These are phyloP conservation scores for Cephalotrichum gorgonifer DNA, from an alignment of 2,329 filamentous ascomycete genomes.

Conservation along the genomic window DNA sequence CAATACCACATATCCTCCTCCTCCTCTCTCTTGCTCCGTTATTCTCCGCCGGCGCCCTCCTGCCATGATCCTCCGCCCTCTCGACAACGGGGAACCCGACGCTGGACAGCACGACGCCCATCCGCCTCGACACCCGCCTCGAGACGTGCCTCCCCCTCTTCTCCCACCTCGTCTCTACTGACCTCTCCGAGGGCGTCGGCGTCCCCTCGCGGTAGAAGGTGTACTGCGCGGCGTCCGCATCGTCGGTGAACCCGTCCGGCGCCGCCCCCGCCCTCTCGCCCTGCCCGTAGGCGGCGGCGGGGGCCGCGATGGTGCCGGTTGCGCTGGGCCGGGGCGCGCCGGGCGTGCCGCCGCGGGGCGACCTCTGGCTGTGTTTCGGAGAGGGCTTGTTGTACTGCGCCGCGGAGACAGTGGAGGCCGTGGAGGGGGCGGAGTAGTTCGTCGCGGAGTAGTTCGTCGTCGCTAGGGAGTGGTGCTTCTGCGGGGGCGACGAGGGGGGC, in stretches of 20 bases:
- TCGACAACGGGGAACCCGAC: constrained; percentile 2
- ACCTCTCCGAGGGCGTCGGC: constrained; percentile 3
- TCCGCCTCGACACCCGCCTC: background rate
- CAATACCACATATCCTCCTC: constrained; percentile 11
- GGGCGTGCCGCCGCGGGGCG: background rate
- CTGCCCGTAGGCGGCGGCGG: too few species aligned
- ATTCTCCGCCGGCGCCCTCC: background rate
- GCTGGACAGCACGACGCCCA: background rate
- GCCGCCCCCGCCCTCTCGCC: background rate
- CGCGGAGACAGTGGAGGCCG: background rate
- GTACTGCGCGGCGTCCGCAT: background rate
- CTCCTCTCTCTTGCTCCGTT: background rate
- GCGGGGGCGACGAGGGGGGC: background rate
- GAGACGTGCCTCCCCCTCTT: background rate
- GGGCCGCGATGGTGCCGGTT: background rate
- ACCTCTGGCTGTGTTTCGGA: background rate
- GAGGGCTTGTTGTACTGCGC: background rate
- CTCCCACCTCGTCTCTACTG: constrained; percentile 1
- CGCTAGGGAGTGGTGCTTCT: background rate
- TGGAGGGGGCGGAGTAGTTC: background rate
- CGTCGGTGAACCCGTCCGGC: background rate
- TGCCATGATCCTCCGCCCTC: background rate
- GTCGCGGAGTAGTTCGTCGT: background rate
- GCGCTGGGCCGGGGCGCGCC: background rate
- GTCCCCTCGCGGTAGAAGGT: constrained; percentile 3